These are phyloP conservation scores for Lactarius trivialis DNA, from an alignment of 768 basidiomycete genomes.

Conservation along the genomic window DNA sequence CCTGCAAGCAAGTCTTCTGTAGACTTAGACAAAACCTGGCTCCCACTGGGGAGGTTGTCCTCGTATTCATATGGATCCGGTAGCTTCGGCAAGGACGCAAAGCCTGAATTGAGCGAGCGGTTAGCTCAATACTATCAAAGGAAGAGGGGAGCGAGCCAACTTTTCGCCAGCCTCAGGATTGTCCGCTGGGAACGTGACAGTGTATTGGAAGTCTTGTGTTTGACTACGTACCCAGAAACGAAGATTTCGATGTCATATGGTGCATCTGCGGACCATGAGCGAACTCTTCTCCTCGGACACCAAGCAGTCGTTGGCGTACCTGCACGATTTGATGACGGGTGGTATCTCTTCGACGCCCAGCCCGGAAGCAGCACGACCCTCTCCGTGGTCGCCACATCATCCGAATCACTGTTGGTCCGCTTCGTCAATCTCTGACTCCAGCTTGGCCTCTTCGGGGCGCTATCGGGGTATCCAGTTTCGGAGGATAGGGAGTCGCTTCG, in stretches of 20 bases:
- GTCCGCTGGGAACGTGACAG: slow-evolving; percentile 70
- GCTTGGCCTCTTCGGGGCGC: slow-evolving; percentile 32
- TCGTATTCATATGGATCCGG: slow-evolving; percentile 29
- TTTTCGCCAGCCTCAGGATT: slow-evolving; percentile 71
- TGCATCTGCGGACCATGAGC: slow-evolving; percentile 32
- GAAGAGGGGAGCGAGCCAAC: slow-evolving; percentile 33
- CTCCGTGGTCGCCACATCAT: slow-evolving; percentile 33
- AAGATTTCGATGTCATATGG: slow-evolving; percentile 68
- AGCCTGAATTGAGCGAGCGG: slow-evolving; percentile 4
- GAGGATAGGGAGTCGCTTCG: slow-evolving; percentile 20
- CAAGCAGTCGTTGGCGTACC: slow-evolving; percentile 26
- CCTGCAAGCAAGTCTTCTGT: slow-evolving; percentile 45
- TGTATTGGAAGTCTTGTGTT: slow-evolving; percentile 48
- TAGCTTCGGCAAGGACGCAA: slow-evolving; percentile 21
- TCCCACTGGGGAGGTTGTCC: slow-evolving; percentile 27
- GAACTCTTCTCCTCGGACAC: neutral
- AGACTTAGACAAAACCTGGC: slow-evolving; percentile 26
- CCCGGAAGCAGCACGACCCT: slow-evolving; percentile 66
- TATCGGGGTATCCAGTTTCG: slow-evolving; percentile 25
- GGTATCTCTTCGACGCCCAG: slow-evolving; percentile 62
- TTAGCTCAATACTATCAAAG: neutral
- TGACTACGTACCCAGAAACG: slow-evolving; percentile 71
- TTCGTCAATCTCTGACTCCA: slow-evolving; percentile 45
- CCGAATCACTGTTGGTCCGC: slow-evolving; percentile 22
- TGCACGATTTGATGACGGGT: slow-evolving; percentile 21